phyloP scores from a whole-genome alignment of 2,329 filamentous ascomycete genomes.

The Scedosporium minutisporum region DNA sequence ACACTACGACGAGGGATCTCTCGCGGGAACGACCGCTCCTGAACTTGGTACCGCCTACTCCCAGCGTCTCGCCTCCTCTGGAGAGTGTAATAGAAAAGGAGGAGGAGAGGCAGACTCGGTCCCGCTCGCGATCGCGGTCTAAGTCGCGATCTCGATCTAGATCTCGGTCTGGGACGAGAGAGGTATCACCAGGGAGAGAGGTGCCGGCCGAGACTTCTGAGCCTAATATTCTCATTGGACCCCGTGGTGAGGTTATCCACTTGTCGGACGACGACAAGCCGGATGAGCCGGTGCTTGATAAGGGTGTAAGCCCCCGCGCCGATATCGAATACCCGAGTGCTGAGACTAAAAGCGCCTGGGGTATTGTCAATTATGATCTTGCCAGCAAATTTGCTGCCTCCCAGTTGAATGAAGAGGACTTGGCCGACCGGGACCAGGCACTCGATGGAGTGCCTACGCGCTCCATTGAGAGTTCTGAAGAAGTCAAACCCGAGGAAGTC shows the following conservation, averaged over 20 bases:
- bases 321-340: background rate
- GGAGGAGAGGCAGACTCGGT: background rate
- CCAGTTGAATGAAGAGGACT: background rate
- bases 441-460: background rate
- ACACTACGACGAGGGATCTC: slow-evolving; percentile 31
- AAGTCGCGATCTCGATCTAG: background rate
- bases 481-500: background rate
- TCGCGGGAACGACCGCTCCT: slow-evolving; percentile 47
- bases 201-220: background rate
- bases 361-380: background rate
- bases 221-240: slow-evolving; percentile 5
- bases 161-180: background rate
- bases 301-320: background rate
- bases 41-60: slow-evolving; percentile 53
- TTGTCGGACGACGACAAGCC: background rate
- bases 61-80: slow-evolving; percentile 36
- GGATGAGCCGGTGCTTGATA: background rate
- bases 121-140: slow-evolving; percentile 1
- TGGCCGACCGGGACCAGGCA: background rate
- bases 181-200: background rate
- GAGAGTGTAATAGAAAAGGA: slow-evolving; percentile 26
- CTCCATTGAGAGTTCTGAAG: background rate
- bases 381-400: background rate
- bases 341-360: background rate
- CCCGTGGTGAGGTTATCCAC: slow-evolving; percentile 4